Base-by-base conservation (phyloP, 1,284 basidiomycete species). In the Cystobasidium slooffiae region DNA sequence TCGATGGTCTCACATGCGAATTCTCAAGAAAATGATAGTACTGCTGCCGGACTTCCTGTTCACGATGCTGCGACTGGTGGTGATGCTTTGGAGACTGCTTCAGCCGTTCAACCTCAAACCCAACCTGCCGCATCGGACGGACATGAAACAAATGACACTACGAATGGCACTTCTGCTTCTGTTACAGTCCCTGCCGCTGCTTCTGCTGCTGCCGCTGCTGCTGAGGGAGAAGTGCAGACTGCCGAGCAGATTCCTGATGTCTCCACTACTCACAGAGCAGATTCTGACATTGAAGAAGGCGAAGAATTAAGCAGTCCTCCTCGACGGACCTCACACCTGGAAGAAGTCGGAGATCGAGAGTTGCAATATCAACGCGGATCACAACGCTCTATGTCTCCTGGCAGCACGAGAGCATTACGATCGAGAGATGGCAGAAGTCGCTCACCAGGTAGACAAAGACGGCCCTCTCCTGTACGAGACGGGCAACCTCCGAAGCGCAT, bases 201-300 rank as follows among this genome's bases (percentile, higher is more conserved):
- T 31, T 31, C 31, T 31, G 31, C 31, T 37, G 43, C n/a, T 24
- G 7, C 20, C 10, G 46, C 37, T 63, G 10, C 31, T 20, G 41
- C 46, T 63, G 61, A 63, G 46, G 41, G n/a, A 10, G 47, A 51
- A 31, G 55, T 39, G 3, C 46, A 12, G 31, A 22, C 55, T 12
- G 55, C 20, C 24, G 61, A 18, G 44, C 61, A 24, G 6, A 22
- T 20, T 16, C 9, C 61, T 16, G 61, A 63, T 37, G 41, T 44
- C 9, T 18, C 9, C 6, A n/a, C 20, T 24, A 9, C 61, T 46
- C 37, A 37, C 49, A 51, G 20, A 18, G 18, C 22, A 16, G 43
- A 51, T 51, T 63, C 44, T 14, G 47, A 51, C 18, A 66, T 66
- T 20, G 64, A 66, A 66, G 64, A 66, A 31, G 64, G 64, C 1